A percentile compares a stretch with the other conserved stretches of the same genome.
phyloP scores from a whole-genome alignment of 176 grass and related monocot species.

The Tuctoria greenei region DNA sequence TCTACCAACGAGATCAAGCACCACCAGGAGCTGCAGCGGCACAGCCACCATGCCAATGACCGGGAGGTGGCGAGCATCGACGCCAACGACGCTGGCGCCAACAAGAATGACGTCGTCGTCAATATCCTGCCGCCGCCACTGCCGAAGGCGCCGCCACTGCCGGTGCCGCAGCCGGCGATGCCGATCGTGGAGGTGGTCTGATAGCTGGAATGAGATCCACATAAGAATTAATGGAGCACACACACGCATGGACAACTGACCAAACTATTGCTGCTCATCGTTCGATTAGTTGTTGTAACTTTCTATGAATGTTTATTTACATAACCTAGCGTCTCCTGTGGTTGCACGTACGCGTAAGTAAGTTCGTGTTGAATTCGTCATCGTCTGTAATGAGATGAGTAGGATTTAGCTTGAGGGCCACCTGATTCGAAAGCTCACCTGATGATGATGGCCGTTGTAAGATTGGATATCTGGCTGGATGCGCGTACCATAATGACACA shows the following conservation, averaged over 20 bases:
- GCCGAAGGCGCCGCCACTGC: not conserved
- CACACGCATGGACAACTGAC: slow-evolving; percentile 5
- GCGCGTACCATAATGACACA: too few relatives aligned
- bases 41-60: not conserved
- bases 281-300: not conserved
- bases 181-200: slow-evolving; percentile 27
- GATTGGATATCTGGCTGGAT: not conserved
- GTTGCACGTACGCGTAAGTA: not conserved
- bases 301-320: not conserved
- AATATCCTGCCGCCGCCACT: slow-evolving; percentile 27
- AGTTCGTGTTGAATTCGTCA: not conserved
- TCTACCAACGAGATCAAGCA: slow-evolving; percentile 20
- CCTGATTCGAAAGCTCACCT: too few relatives aligned
- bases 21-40: slow-evolving; percentile 21
- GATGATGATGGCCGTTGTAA: not conserved
- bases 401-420: not conserved
- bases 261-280: slow-evolving; percentile 9
- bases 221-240: not conserved
- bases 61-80: not conserved
- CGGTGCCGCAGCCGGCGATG: slow-evolving; percentile 9
- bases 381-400: not conserved
- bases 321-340: not conserved
- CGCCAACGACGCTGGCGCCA: not conserved
- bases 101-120: slow-evolving; percentile 11
- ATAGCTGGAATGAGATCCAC: not conserved